Percentiles rank a stretch among this genome's conserved stretches.
Conservation (phyloP, 352 stramenopile species). For the Phytophthora nicotianae region DNA sequence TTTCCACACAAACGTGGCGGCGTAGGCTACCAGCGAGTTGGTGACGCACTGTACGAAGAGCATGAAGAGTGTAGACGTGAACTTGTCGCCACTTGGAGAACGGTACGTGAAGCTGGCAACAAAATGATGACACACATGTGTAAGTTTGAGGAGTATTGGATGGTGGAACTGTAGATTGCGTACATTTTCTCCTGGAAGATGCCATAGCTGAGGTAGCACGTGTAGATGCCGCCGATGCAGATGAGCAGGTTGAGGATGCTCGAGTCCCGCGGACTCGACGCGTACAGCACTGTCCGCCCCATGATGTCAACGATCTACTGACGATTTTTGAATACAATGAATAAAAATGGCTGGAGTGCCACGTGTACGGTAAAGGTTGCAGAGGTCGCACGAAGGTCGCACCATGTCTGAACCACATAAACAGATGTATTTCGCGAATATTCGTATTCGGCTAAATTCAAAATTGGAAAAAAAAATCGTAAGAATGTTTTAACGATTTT, state of each 20-base stretch:
- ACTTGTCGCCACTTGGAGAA: conserved; percentile 81
- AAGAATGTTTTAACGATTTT: no score
- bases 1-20: conserved; percentile 86
- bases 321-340: no score
- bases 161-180: conserved; percentile 5
- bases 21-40: conserved; percentile 87
- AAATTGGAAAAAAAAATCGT: not conserved
- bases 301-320: conserved; percentile 30
- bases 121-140: not conserved
- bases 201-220: conserved; percentile 92
- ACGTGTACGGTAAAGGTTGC: conserved; percentile 14
- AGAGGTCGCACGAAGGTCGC: conserved; percentile 9
- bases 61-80: conserved; percentile 92
- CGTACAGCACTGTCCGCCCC: conserved; percentile 54
- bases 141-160: conserved; percentile 6
- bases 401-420: not conserved
- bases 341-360: conserved; percentile 12
- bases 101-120: conserved; percentile 85
- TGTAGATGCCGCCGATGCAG: conserved; percentile 91
- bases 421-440: not conserved
- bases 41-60: conserved; percentile 93
- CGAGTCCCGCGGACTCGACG: conserved; percentile 50
- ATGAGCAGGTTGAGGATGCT: conserved; percentile 85
- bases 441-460: no score
- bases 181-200: conserved; percentile 96